A percentile compares a stretch with the other conserved stretches of the same genome.
Evolutionary conservation across 2,329 filamentous ascomycete genomes (phyloP).

Genomic region (Thermoascus crustaceus): DNA sequence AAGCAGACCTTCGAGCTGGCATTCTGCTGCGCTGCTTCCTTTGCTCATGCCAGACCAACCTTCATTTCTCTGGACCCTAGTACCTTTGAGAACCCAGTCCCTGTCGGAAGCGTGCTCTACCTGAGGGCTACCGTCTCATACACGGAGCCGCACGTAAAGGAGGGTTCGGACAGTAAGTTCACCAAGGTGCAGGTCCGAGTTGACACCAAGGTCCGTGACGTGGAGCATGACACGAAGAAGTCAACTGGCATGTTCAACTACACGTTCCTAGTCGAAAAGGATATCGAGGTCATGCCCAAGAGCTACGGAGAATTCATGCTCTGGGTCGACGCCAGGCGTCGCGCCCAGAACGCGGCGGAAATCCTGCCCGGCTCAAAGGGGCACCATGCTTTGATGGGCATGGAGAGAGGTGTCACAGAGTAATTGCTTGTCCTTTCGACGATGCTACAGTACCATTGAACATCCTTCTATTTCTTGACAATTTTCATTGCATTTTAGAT

Average conservation of each 20-base stretch:
- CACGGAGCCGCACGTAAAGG: constrained; percentile 52
- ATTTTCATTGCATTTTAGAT: too few species aligned
- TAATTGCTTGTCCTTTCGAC: too few species aligned
- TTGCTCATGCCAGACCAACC: constrained; percentile 60
- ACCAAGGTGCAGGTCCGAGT: constrained; percentile 63
- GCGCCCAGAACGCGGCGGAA: constrained; percentile 46
- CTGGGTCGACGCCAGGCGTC: constrained; percentile 53
- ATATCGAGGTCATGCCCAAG: constrained; percentile 58
- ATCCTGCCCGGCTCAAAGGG: constrained; percentile 28
- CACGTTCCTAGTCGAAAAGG: constrained; percentile 58
- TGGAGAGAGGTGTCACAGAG: constrained; percentile 33
- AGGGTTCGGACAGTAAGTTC: constrained; percentile 41
- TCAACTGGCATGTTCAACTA: constrained; percentile 70
- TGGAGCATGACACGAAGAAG: constrained; percentile 60
- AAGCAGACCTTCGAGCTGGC: constrained; percentile 69
- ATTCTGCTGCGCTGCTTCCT: constrained; percentile 65
- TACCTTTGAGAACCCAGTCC: constrained; percentile 67
- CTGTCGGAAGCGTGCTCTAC: constrained; percentile 66
- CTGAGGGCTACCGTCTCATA: constrained; percentile 64
- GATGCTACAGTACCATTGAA: too few species aligned
- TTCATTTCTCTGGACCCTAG: constrained; percentile 66
- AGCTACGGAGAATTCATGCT: constrained; percentile 58
- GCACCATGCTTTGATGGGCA: constrained; percentile 23
- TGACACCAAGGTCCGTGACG: constrained; percentile 62
- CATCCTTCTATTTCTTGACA: too few species aligned